A percentile compares a stretch with the other conserved stretches of the same genome.
Evolutionary conservation across 192 early-diverging fungal genomes (phyloP).

Genomic region (Rhizophagus sp.): DNA sequence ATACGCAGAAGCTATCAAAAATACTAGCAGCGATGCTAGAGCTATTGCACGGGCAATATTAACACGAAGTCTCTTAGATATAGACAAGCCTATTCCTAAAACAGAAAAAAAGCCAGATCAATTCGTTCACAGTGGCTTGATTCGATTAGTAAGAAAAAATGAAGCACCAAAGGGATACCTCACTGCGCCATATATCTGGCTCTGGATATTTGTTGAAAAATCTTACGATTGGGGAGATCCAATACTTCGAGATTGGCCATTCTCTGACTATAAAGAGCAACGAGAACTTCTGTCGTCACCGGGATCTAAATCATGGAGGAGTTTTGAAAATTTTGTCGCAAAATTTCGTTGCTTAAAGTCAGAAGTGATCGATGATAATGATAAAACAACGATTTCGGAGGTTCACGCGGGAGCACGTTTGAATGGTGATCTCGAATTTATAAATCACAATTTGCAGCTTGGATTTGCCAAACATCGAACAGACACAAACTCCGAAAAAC

Average conservation of each 20-base stretch:
- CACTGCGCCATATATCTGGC: conserved; percentile 39
- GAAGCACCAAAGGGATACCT: conserved; percentile 15
- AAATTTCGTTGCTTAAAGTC: conserved; percentile 15
- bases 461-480: too few relatives aligned
- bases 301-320: too few relatives aligned
- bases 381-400: too few relatives aligned
- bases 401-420: conserved; percentile 21
- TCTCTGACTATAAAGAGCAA: conserved; percentile 13
- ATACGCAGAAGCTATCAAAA: conserved; percentile 20
- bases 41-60: not conserved
- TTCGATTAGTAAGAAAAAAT: not conserved
- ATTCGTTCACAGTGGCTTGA: too few relatives aligned
- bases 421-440: too few relatives aligned
- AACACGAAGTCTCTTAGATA: not conserved
- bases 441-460: too few relatives aligned
- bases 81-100: too few relatives aligned
- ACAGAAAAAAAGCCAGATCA: too few relatives aligned
- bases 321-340: conserved; percentile 5
- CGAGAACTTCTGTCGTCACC: too few relatives aligned
- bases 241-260: conserved; percentile 9
- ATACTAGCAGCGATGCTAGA: not conserved
- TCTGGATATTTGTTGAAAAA: conserved; percentile 35
- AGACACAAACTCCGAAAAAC: too few relatives aligned
- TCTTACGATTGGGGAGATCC: too few relatives aligned
- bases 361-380: not conserved